Percentiles rank a stretch among this genome's conserved stretches.
Conservation (phyloP, 495 filamentous ascomycete species). For the Penicillium lagena region DNA sequence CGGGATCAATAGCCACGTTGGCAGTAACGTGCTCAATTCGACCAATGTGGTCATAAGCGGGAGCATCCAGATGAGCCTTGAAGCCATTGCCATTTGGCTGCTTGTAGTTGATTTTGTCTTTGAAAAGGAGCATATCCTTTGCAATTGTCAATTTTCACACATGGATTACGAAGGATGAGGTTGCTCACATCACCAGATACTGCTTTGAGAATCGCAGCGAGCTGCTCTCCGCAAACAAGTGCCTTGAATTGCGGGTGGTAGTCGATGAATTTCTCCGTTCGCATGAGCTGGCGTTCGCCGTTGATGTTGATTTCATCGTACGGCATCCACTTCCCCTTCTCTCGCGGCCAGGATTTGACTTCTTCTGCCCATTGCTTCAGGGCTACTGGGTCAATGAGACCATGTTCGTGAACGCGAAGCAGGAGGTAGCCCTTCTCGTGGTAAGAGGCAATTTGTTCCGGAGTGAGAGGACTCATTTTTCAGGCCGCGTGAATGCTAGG, state of each 20-base stretch:
- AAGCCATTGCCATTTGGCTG: conserved; percentile 32
- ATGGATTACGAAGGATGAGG: too few relatives aligned
- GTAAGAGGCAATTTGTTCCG: conserved; percentile 25
- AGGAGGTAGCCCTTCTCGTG: conserved; percentile 33
- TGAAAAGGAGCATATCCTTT: conserved; percentile 39
- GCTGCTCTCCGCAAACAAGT: conserved; percentile 25
- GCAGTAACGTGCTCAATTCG: conserved; percentile 37
- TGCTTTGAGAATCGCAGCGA: conserved; percentile 26
- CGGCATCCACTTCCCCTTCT: conserved; percentile 37
- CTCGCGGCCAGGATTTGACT: conserved; percentile 30
- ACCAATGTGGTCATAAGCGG: conserved; percentile 38
- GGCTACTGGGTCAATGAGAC: conserved; percentile 17
- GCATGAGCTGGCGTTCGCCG: conserved; percentile 34
- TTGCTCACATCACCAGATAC: conserved; percentile 20
- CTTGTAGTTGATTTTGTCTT: conserved; percentile 41
- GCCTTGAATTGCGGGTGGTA: conserved; percentile 28
- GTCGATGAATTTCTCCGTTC: conserved; percentile 38
- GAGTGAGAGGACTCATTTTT: conserved; percentile 12
- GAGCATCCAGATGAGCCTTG: conserved; percentile 35
- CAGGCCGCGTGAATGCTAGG: too few relatives aligned
- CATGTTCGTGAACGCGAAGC: conserved; percentile 22
- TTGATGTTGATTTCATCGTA: conserved; percentile 38
- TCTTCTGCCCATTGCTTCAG: conserved; percentile 34
- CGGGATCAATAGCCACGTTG: conserved; percentile 33
- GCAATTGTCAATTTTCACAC: too few relatives aligned